Conservation (phyloP, 805 yeast species). For the Suhomyces xylopsoci region DNA sequence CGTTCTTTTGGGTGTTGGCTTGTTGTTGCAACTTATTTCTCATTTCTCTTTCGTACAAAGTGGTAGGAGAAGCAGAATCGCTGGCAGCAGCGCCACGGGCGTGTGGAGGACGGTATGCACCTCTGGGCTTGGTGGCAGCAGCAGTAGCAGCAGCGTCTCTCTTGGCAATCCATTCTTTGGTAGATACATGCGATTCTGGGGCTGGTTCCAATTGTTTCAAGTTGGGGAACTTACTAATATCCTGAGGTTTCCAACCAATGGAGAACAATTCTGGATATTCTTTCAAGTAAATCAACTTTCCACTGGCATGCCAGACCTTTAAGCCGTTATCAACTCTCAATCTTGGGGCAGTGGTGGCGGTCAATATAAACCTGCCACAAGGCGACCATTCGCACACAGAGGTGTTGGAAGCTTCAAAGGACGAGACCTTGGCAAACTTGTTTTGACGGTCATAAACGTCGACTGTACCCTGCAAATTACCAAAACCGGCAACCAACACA, state of each 20-base stretch:
- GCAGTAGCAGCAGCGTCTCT: slow-evolving; percentile 32
- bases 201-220: slow-evolving; percentile 50
- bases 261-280: slow-evolving; percentile 79
- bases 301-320: slow-evolving; percentile 89
- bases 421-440: slow-evolving; percentile 72
- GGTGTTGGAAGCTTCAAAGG: slow-evolving; percentile 90
- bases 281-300: slow-evolving; percentile 71
- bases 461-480: slow-evolving; percentile 94
- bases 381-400: slow-evolving; percentile 99
- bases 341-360: slow-evolving; percentile 97
- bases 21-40: slow-evolving; percentile 15
- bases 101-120: slow-evolving; percentile 97
- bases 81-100: slow-evolving; percentile 52
- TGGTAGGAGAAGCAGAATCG: slow-evolving; percentile 35
- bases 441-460: slow-evolving; percentile 91
- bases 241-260: slow-evolving; percentile 81
- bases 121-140: slow-evolving; percentile 57
- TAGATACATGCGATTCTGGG: slow-evolving; percentile 70
- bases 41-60: slow-evolving; percentile 58
- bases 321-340: slow-evolving; percentile 94
- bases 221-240: slow-evolving; percentile 51
- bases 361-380: slow-evolving; percentile 86
- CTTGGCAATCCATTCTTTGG: slow-evolving; percentile 52
- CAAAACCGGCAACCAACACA: slow-evolving; percentile 94
- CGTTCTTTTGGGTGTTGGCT: slow-evolving; percentile 5